Base-by-base conservation (phyloP, 2,329 filamentous ascomycete genomes). In the Cryphonectria nitschkei region DNA sequence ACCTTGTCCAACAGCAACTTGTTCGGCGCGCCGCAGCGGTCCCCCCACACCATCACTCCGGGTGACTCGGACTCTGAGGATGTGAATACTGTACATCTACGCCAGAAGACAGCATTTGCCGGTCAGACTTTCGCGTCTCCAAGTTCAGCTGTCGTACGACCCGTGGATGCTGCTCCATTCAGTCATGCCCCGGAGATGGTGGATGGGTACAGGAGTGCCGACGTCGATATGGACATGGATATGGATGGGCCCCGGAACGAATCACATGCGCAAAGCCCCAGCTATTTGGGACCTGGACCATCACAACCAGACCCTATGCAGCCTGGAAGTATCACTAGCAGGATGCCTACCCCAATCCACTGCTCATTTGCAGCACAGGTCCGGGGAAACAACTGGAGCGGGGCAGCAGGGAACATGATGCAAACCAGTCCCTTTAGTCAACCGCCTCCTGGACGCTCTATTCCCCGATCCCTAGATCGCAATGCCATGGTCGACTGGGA, bases 261-360 rank as follows among this genome's bases (percentile, higher is more conserved):
- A 9, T 73, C 39, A 71, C 74, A 34, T 43, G 63, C 61, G 19
- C 70, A 65, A 13, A 63, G 68, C 26, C 66, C 65, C 37, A 72
- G 76, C 13, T 73, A 77, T 64, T 72, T 80, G n/a, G 76, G 76
- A 2, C 77, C 80, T 0, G 78, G 76, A 3, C 71, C 77, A 4
- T 76, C 76, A 22, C 81, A 81, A 37, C 77, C 77, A 4, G 79
- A 82, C 46, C 74, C 74, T 11, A 64, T 76, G 41, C 77, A 75
- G 11, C 69, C 78, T 2, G 70, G 70, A n/a, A 80, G 76, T 70
- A 75, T 80, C 62, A 81, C 81, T 29, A 82, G 83, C 70, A 86
- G 87, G 64, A 84, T 89, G 78, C 87, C 87, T 2, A 89, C 88
- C 1, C 87, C 87, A 1, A 88, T 89, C n/a, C 84, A 89, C 74